Evolutionary conservation across 306 rosid species (phyloP).

Genomic region (Corylus heterophylla): DNA sequence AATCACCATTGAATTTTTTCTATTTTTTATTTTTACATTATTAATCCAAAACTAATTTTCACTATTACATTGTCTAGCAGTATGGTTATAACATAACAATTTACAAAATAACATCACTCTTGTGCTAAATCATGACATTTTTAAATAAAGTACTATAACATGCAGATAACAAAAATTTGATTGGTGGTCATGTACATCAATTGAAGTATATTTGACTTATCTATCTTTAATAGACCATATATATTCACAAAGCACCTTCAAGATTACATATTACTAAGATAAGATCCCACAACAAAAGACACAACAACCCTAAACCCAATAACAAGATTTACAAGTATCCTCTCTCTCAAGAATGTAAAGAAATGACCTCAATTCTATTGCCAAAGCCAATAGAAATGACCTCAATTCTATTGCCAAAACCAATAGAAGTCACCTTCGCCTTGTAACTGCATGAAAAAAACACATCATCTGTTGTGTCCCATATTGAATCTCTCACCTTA

Average conservation of each 20-base stretch:
- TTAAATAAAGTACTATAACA: no score
- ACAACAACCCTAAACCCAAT: slow-evolving; percentile 42
- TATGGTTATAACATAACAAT: no score
- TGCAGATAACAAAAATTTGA: slow-evolving; percentile 1
- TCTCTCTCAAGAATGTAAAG: slow-evolving; percentile 56
- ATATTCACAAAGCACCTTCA: slow-evolving; percentile 60
- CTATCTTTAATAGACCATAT: slow-evolving; percentile 40
- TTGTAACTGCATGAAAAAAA: slow-evolving; percentile 22
- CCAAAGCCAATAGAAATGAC: slow-evolving; percentile 50
- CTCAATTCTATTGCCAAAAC: slow-evolving; percentile 59
- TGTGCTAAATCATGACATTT: not conserved
- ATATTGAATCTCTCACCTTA: slow-evolving; percentile 20
- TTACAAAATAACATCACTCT: not conserved
- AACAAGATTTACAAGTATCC: slow-evolving; percentile 67
- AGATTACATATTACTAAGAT: slow-evolving; percentile 44
- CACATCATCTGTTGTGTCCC: slow-evolving; percentile 13
- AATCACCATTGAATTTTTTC: no score
- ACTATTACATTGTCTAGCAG: no score
- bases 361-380: slow-evolving; percentile 55
- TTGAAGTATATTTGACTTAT: slow-evolving; percentile 13
- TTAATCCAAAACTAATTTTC: no score
- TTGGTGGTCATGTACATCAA: not conserved
- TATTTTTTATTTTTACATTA: no score
- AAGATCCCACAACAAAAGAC: slow-evolving; percentile 42
- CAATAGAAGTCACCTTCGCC: slow-evolving; percentile 39